These are phyloP conservation scores for Nakazawaea ernobii DNA, from an alignment of 805 yeast species.

Conservation along the genomic window DNA sequence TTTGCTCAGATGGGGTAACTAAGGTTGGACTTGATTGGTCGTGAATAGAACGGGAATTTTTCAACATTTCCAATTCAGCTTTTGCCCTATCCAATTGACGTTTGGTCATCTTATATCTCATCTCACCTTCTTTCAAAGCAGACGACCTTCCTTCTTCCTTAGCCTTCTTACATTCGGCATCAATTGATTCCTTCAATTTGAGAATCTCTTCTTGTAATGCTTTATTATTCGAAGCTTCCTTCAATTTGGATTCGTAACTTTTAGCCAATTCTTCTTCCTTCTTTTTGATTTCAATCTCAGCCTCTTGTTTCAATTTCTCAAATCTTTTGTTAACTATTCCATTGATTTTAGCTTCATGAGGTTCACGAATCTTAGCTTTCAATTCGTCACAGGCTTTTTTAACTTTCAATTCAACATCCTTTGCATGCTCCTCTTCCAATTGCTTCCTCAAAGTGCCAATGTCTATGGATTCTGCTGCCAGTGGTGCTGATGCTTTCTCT, in stretches of 20 bases:
- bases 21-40: background rate
- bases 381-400: constrained; percentile 18
- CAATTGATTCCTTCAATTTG: constrained; percentile 17
- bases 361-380: constrained; percentile 30
- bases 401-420: constrained; percentile 26
- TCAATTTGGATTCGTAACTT: constrained; percentile 10
- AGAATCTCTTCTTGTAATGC: constrained; percentile 18
- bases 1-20: background rate
- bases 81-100: constrained; percentile 49
- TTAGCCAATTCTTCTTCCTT: constrained; percentile 10
- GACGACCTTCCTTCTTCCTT: constrained; percentile 41
- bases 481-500: no score
- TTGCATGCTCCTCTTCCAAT: constrained; percentile 13
- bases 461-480: constrained; percentile 15
- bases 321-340: constrained; percentile 29
- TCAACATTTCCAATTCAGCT: constrained; percentile 23
- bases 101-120: constrained; percentile 50
- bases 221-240: constrained; percentile 14
- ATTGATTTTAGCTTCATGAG: constrained; percentile 30
- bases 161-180: constrained; percentile 27
- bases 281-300: constrained; percentile 11
- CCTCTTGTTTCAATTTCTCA: constrained; percentile 19
- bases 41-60: constrained; percentile 5
- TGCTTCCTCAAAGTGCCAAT: constrained; percentile 22
- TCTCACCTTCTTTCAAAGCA: constrained; percentile 51